A percentile compares a stretch with the other conserved stretches of the same genome.
phyloP scores from a whole-genome alignment of 208 protist species.

The Acanthamoeba quina region DNA sequence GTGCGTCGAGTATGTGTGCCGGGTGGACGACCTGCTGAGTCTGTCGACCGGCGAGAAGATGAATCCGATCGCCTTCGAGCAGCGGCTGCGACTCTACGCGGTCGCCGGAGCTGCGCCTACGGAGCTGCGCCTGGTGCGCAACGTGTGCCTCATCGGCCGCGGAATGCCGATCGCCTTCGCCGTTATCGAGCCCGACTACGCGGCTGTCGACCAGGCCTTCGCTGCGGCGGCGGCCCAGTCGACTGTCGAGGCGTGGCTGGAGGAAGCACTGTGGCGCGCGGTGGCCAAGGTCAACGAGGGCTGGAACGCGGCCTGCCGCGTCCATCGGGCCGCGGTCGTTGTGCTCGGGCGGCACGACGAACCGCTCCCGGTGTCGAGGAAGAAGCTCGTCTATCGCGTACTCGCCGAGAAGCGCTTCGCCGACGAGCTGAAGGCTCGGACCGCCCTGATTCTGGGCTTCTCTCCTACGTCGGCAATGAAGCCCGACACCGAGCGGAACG shows the following conservation, averaged over 20 bases:
- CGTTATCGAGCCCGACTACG: slow-evolving; percentile 57
- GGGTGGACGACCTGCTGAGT: slow-evolving; percentile 66
- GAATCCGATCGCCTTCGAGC: slow-evolving; percentile 69
- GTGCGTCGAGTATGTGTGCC: slow-evolving; percentile 65
- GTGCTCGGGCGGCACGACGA: slow-evolving; percentile 22
- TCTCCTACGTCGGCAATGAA: neutral
- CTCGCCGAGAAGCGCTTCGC: slow-evolving; percentile 60
- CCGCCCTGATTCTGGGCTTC: neutral
- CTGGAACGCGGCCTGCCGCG: neutral
- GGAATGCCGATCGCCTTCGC: slow-evolving; percentile 51
- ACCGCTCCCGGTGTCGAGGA: slow-evolving; percentile 21
- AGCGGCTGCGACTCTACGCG: neutral
- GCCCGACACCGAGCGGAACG: no score
- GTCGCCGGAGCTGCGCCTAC: neutral
- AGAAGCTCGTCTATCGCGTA: slow-evolving; percentile 43
- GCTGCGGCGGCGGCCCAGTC: neutral
- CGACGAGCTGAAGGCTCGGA: slow-evolving; percentile 4
- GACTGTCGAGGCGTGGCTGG: neutral
- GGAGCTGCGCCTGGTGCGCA: neutral
- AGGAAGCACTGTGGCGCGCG: neutral
- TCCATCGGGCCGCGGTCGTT: slow-evolving; percentile 32
- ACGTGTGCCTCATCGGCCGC: slow-evolving; percentile 18
- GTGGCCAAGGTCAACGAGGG: slow-evolving; percentile 40
- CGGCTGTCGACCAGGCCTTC: neutral
- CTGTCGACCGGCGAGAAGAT: slow-evolving; percentile 71